Percentiles rank a stretch among this genome's conserved stretches.
These are phyloP conservation scores for Plantago ovata DNA, from an alignment of 257 asterid genomes.

Conservation along the genomic window DNA sequence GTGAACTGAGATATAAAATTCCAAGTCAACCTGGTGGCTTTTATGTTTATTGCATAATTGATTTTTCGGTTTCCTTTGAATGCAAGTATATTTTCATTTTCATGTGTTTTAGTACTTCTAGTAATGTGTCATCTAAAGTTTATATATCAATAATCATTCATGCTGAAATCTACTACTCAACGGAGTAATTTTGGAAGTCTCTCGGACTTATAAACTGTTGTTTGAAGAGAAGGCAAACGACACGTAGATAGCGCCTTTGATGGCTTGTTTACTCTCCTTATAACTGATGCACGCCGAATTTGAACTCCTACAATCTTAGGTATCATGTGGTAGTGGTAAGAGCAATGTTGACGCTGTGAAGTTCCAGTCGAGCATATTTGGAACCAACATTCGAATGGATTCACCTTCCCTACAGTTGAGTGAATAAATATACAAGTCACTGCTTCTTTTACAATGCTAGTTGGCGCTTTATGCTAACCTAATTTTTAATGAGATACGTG, in stretches of 20 bases:
- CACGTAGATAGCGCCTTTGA: too few species aligned
- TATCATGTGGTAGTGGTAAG: constrained; percentile 25
- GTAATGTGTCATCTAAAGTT: background rate
- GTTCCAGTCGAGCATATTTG: constrained; percentile 56
- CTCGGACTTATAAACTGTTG: too few species aligned
- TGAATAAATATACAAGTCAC: constrained; percentile 13
- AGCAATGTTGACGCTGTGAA: constrained; percentile 36
- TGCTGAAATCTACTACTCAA: background rate
- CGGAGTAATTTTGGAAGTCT: too few species aligned
- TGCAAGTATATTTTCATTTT: too few species aligned
- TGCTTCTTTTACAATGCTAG: background rate
- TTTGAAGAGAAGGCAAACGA: too few species aligned
- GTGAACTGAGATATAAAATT: too few species aligned
- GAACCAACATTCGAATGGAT: constrained; percentile 35
- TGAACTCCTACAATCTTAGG: constrained; percentile 33
- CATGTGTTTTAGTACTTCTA: too few species aligned
- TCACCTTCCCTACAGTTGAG: constrained; percentile 62
- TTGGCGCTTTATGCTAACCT: background rate
- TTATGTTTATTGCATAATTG: too few species aligned
- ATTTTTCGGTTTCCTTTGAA: too few species aligned
- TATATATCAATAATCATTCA: background rate
- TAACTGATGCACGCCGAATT: background rate
- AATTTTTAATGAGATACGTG: constrained; percentile 1
- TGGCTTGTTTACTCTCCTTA: background rate
- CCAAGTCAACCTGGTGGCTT: background rate